Conservation (phyloP, 2,329 filamentous ascomycete genomes). For the Hymenoscyphus infarciens region DNA sequence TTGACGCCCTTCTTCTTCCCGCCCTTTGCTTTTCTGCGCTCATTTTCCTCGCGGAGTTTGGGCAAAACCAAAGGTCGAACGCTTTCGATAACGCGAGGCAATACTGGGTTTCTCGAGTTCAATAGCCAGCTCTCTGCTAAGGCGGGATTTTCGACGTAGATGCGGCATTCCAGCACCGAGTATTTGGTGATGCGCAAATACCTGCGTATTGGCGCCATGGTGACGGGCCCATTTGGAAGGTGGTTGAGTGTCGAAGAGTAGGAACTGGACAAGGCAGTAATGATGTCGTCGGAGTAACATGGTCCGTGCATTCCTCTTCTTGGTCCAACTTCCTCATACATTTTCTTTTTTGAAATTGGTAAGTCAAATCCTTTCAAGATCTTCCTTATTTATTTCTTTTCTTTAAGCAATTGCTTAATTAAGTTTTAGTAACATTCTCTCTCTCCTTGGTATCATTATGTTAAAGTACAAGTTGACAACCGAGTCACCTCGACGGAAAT, state of each 20-base stretch:
- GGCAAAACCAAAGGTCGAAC: slow-evolving; percentile 84
- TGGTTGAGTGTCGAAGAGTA: neutral
- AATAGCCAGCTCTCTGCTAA: slow-evolving; percentile 82
- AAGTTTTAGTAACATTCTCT: too few relatives aligned
- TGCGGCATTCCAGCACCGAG: slow-evolving; percentile 93
- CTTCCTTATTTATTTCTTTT: too few relatives aligned
- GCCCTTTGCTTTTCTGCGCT: slow-evolving; percentile 54
- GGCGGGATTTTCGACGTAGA: slow-evolving; percentile 89
- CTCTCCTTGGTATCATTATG: too few relatives aligned
- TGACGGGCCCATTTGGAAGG: neutral
- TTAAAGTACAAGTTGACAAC: too few relatives aligned
- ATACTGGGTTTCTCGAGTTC: slow-evolving; percentile 68
- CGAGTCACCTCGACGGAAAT: too few relatives aligned
- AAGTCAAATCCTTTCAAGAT: too few relatives aligned
- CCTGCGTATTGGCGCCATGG: slow-evolving; percentile 82
- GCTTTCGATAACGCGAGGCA: slow-evolving; percentile 79
- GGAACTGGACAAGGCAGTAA: neutral
- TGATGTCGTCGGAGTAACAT: neutral
- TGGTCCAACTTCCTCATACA: neutral
- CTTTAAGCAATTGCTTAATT: too few relatives aligned
- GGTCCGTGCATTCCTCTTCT: too few relatives aligned
- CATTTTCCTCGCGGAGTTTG: slow-evolving; percentile 84
- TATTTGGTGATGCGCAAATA: slow-evolving; percentile 91
- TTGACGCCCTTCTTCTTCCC: slow-evolving; percentile 72
- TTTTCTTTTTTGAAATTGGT: neutral